phyloP scores from a whole-genome alignment of 495 filamentous ascomycete genomes.

The Penicillium taxi region DNA sequence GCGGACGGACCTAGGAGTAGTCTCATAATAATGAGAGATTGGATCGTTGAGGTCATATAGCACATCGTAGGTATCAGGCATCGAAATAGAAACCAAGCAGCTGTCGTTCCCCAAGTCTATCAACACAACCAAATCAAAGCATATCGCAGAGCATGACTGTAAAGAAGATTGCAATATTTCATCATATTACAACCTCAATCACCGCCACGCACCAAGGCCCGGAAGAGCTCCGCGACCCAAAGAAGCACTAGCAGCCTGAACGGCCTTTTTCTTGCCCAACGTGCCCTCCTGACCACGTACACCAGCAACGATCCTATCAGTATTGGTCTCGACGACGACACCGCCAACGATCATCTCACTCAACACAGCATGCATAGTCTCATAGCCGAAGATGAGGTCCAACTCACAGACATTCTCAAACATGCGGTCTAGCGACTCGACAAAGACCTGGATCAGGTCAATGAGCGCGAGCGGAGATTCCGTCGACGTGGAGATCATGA shows the following conservation, averaged over 20 bases:
- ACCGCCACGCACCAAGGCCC: constrained; percentile 38
- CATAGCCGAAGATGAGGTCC: constrained; percentile 97
- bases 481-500: constrained; percentile 93
- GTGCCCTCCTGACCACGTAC: constrained; percentile 75
- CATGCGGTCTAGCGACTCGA: constrained; percentile 86
- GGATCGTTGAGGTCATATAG: no score
- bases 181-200: no score
- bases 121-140: no score
- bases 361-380: constrained; percentile 85
- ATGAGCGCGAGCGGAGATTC: constrained; percentile 93
- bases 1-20: no score
- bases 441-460: constrained; percentile 95
- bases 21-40: no score
- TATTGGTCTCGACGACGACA: constrained; percentile 87
- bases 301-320: constrained; percentile 78
- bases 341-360: constrained; percentile 95
- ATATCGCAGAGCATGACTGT: no score
- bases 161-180: no score
- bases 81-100: no score
- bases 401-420: constrained; percentile 99
- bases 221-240: constrained; percentile 33
- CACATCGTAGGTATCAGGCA: no score
- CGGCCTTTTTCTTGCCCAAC: constrained; percentile 58
- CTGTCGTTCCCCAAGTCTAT: no score
- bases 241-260: constrained; percentile 37